Conservation (phyloP, 2,329 filamentous ascomycete species). For the Pezicula neosporulosa region DNA sequence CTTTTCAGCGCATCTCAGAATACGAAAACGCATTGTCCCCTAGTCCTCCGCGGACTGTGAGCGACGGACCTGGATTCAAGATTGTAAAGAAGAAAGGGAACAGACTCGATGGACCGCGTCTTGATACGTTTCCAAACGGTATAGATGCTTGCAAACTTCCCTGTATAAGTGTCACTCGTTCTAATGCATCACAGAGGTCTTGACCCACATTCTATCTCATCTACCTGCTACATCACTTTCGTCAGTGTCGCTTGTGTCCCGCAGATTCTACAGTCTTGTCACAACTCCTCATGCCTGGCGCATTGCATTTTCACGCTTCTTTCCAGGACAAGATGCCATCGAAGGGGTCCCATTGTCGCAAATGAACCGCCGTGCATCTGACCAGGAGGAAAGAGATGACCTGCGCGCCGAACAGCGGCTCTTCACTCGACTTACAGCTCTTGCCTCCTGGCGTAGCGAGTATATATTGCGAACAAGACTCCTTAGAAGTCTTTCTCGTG, state of each 20-base stretch:
- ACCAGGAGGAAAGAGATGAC: slow-evolving; percentile 45
- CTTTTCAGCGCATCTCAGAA: slow-evolving; percentile 48
- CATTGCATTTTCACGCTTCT: slow-evolving; percentile 86
- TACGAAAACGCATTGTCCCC: slow-evolving; percentile 58
- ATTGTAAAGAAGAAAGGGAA: slow-evolving; percentile 43
- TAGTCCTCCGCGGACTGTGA: slow-evolving; percentile 36
- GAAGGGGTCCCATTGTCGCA: slow-evolving; percentile 25
- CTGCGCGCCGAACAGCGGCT: slow-evolving; percentile 71
- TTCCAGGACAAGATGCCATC: slow-evolving; percentile 69
- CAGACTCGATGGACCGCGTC: slow-evolving; percentile 17
- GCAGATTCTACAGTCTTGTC: slow-evolving; percentile 80
- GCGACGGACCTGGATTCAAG: slow-evolving; percentile 48
- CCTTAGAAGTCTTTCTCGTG: slow-evolving; percentile 74
- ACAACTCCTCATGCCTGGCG: slow-evolving; percentile 93
- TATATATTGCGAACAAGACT: slow-evolving; percentile 86
- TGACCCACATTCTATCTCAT: slow-evolving; percentile 89
- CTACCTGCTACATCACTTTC: slow-evolving; percentile 81
- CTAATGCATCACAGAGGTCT: slow-evolving; percentile 62
- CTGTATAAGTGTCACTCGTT: slow-evolving; percentile 12
- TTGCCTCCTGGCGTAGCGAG: slow-evolving; percentile 95
- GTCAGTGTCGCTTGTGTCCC: slow-evolving; percentile 80
- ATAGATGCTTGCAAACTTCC: slow-evolving; percentile 26
- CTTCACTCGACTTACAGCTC: slow-evolving; percentile 76
- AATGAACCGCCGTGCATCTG: slow-evolving; percentile 36
- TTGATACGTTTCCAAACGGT: slow-evolving; percentile 77